phyloP scores from a whole-genome alignment of 805 yeast species.

The Candida coquimbonensis region DNA sequence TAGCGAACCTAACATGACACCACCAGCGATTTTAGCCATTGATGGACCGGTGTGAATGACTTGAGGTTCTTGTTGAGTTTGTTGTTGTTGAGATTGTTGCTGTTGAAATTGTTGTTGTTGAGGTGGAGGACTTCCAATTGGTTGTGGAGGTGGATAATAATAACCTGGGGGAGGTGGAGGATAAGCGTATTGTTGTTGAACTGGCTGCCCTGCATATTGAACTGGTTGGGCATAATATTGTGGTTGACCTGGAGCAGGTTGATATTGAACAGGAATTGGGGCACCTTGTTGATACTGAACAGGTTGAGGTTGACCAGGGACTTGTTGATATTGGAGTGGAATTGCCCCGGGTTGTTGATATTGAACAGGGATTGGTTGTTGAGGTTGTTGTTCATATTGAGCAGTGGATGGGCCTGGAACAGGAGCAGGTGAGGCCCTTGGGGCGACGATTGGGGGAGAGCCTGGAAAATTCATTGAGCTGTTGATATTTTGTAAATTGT shows the following conservation, averaged over 20 bases:
- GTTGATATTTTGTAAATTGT: too few relatives aligned
- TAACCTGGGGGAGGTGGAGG: not conserved
- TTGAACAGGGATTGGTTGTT: not conserved
- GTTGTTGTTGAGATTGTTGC: not conserved
- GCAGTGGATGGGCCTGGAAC: too few relatives aligned
- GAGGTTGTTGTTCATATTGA: too few relatives aligned
- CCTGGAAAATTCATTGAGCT: not conserved
- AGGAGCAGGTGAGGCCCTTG: too few relatives aligned
- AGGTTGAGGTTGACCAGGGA: not conserved
- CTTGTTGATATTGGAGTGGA: not conserved
- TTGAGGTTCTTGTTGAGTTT: not conserved
- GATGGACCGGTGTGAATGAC: constrained; percentile 2
- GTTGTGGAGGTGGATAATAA: not conserved
- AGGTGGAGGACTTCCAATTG: not conserved
- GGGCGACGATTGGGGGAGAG: too few relatives aligned
- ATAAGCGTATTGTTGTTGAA: not conserved
- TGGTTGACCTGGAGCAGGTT: not conserved
- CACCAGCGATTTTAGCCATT: constrained; percentile 4
- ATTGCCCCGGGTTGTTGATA: not conserved
- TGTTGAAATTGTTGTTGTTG: not conserved
- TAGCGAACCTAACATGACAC: constrained; percentile 1
- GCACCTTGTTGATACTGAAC: not conserved
- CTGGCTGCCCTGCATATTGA: not conserved
- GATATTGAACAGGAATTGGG: not conserved
- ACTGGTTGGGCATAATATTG: not conserved